Base-by-base conservation (phyloP, 2,329 filamentous ascomycete genomes). In the Endothia cerciana region DNA sequence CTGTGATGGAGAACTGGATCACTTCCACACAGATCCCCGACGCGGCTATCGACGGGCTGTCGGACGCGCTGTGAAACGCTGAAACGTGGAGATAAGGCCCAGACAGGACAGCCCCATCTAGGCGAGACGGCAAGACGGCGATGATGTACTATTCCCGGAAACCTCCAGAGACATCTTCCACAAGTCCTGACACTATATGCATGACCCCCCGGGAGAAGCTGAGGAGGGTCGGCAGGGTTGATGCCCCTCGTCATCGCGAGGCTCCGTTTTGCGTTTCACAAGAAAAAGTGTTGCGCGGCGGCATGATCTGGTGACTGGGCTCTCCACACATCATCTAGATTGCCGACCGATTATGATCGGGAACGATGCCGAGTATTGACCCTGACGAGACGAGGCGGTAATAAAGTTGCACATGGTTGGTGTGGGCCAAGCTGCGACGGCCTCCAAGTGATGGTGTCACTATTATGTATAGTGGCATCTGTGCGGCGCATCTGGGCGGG, bases 1-100 rank as follows among this genome's bases (percentile, higher is more conserved):
- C 87, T 64, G 83, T 88, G 77, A 93, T 94, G 91, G 91, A 93
- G 78, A 91, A 92, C 73, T 94, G 92, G 89, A 93, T 94, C 73
- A 82, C 85, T 30, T 92, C 90, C 57, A 94, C 91, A n/a, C 92
- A 94, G 75, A 80, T 88, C 70, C 85, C 84, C 19, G 78, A 76
- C 56, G 75, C 69, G 58, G 76, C 74, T 41, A 73, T 71, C 57
- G 74, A 72, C 69, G 74, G 76, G 36, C 68, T 63, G 38, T 45
- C 61, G 51, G 56, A 49, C 38, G 60, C 63, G 40, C 38, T 53
- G 22, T 67, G 62, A 67, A 25, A 49, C 43, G 43, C 43, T 36
- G 36, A 58, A 25, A 41, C 55, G 55, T n/a, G 8, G 30, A 60
- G 45, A 51, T n/a, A n/a, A 51, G 58, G 28, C 30, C 8, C 57